Evolutionary conservation across 495 filamentous ascomycete genomes (phyloP), one percentile per base, ranked within the genome.

Genomic region (Xylaria flabelliformis): DNA sequence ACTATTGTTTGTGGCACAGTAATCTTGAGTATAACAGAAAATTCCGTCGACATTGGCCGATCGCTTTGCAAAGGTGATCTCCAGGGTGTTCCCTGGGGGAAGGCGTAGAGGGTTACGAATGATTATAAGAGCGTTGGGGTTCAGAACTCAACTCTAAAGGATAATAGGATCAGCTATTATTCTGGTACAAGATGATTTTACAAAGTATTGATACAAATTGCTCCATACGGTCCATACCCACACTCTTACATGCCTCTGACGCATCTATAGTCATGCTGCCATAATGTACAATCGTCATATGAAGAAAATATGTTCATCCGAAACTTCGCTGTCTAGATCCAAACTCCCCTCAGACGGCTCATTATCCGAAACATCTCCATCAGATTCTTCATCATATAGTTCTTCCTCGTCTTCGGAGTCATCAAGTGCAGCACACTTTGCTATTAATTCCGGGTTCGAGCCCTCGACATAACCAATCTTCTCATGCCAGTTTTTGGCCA

Each of bases 401-500:
- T 39, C 34, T 21, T 63, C 36, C n/a, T 63, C 36, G 9, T 42
- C 15, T 1, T 63, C 34, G 34, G 56, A n/a, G 34, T 63, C 39
- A 44, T 46, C 39, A 26, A 29, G 4, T 24, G 61, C 39, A 24
- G 8, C 61, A 46, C 24, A 29, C 15, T 64, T 41, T 13, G 61
- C 19, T 29, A 7, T 64, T 17, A 64, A 29, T 17, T n/a, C 15
- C n/a, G 39, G 39, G 39, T n/a, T 24, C 2, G 41, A 34, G 24
- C 63, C 63, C 26, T 65, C 63, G 8, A 48, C 48, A 34, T 26
- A 67, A 15, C 26, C 32, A n/a, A 67, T 67, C 1, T 26, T 7
- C 17, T 24, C 64, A 67, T 19, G 15, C 15, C 17, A 51, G 41
- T 39, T n/a, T 41, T 41, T 26, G 6, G 41, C 59, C 32, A 77